phyloP scores from a whole-genome alignment of 495 filamentous ascomycete species.

The Aspergillus olivimuriae region DNA sequence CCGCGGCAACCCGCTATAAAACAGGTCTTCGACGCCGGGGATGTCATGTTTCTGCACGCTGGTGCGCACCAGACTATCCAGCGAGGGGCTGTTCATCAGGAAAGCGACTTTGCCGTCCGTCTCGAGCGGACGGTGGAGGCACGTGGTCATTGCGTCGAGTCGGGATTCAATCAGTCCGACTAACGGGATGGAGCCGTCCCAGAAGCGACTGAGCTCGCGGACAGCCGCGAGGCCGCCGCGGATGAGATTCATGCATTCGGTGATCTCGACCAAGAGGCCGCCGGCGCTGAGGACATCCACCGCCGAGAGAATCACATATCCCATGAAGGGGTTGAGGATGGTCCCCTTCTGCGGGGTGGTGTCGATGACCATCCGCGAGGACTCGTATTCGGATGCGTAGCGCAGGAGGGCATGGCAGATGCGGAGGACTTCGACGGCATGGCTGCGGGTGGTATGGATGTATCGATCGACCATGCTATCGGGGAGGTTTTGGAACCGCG shows the following conservation, averaged over 20 bases:
- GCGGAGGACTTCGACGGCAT: constrained; percentile 36
- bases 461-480: constrained; percentile 25
- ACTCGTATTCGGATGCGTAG: constrained; percentile 16
- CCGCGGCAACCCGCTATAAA: constrained; percentile 28
- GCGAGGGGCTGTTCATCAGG: constrained; percentile 21
- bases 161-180: constrained; percentile 24
- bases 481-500: constrained; percentile 32
- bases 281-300: constrained; percentile 42
- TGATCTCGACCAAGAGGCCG: constrained; percentile 25
- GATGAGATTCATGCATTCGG: constrained; percentile 41
- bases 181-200: constrained; percentile 26
- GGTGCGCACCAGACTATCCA: constrained; percentile 27
- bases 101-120: constrained; percentile 28
- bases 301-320: constrained; percentile 39
- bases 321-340: constrained; percentile 37
- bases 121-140: constrained; percentile 16
- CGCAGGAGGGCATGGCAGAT: constrained; percentile 26
- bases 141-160: constrained; percentile 23
- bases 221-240: constrained; percentile 35
- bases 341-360: constrained; percentile 6
- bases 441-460: constrained; percentile 33
- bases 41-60: constrained; percentile 15
- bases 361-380: constrained; percentile 16
- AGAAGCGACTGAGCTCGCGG: constrained; percentile 26
- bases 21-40: constrained; percentile 25